phyloP scores from a whole-genome alignment of 2,329 filamentous ascomycete genomes.

The Botrytis pseudocinerea region DNA sequence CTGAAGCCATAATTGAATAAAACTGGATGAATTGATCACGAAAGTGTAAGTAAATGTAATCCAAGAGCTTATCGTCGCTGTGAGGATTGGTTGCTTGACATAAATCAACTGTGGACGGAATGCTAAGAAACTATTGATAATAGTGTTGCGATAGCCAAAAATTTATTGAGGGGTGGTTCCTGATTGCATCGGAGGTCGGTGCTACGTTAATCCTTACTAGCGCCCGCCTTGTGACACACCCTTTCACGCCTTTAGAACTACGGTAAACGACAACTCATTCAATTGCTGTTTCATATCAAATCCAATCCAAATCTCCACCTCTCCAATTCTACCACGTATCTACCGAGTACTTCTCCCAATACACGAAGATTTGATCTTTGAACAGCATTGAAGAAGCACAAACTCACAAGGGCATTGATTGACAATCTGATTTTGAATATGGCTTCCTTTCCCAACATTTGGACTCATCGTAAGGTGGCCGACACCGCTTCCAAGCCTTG shows the following conservation, averaged over 20 bases:
- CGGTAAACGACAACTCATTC: conserved; percentile 14
- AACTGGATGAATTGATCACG: conserved; percentile 19
- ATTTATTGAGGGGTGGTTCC: neutral
- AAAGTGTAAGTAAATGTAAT: neutral
- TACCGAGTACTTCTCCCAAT: neutral
- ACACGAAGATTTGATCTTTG: neutral
- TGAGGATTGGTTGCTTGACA: neutral
- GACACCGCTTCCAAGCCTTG: conserved; percentile 82
- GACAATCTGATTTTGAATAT: conserved; percentile 25
- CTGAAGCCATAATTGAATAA: conserved; percentile 33
- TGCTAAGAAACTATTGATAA: conserved; percentile 17
- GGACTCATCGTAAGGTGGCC: conserved; percentile 82
- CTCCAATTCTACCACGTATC: neutral
- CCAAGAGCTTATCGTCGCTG: neutral
- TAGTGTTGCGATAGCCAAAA: conserved; percentile 15
- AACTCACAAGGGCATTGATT: too few relatives aligned
- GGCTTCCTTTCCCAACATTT: conserved; percentile 69
- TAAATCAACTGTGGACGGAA: neutral
- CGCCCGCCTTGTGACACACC: neutral
- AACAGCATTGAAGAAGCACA: neutral
- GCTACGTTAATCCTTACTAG: conserved; percentile 16
- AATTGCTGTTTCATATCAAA: conserved; percentile 9
- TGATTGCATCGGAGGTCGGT: conserved; percentile 13
- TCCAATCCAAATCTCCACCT: neutral
- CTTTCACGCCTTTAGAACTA: neutral